Conservation (phyloP, 2,329 filamentous ascomycete species). For the Neurospora sp. region DNA sequence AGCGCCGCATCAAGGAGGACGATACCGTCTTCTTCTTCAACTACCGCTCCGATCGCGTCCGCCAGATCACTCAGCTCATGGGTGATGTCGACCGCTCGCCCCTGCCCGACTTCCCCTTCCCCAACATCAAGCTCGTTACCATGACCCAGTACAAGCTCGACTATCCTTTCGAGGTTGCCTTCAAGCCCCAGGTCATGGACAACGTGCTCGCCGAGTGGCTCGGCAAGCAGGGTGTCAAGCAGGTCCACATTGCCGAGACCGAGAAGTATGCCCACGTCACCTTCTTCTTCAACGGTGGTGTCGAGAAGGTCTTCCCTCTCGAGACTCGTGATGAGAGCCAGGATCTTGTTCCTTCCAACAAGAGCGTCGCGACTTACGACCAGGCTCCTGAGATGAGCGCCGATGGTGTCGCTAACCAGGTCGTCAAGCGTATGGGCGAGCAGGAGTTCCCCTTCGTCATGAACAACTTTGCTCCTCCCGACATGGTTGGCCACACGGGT, state of each 20-base stretch:
- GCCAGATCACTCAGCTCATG: conserved; percentile 90
- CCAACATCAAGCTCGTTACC: conserved; percentile 83
- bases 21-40: conserved; percentile 99
- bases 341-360: conserved; percentile 78
- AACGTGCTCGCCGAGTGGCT: conserved; percentile 98
- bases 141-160: conserved; percentile 99
- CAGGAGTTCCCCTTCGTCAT: conserved; percentile 92
- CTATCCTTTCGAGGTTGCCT: conserved; percentile 86
- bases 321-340: conserved; percentile 80
- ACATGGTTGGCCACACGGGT: conserved; percentile 99
- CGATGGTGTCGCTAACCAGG: conserved; percentile 78
- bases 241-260: conserved; percentile 95
- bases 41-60: conserved; percentile 95
- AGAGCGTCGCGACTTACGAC: conserved; percentile 86
- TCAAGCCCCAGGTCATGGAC: conserved; percentile 89
- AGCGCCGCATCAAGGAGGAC: conserved; percentile 76
- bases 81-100: conserved; percentile 89
- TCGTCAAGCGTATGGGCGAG: conserved; percentile 76
- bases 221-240: conserved; percentile 76
- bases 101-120: conserved; percentile 83
- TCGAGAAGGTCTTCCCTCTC: conserved; percentile 89
- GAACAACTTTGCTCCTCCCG: conserved; percentile 99
- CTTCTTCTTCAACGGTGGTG: conserved; percentile 99
- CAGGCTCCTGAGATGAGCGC: conserved; percentile 93
- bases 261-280: conserved; percentile 99